Conservation (phyloP, 2,329 filamentous ascomycete species). For the Alternaria panax region DNA sequence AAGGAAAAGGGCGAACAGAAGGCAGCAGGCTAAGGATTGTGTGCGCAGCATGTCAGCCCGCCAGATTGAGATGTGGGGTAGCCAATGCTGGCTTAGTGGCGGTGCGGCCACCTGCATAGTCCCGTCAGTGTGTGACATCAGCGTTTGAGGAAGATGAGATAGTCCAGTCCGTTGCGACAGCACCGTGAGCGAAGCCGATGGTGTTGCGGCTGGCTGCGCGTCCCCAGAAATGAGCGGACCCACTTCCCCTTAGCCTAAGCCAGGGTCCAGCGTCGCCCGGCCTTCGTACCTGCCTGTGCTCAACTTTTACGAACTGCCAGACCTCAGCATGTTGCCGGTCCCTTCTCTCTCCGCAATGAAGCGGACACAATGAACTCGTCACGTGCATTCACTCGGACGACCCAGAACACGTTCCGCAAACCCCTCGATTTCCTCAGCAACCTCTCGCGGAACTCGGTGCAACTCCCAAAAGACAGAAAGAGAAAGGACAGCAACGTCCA, state of each 20-base stretch:
- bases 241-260: constrained; percentile 13
- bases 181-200: constrained; percentile 29
- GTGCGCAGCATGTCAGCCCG: too few species aligned
- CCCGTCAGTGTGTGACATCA: too few species aligned
- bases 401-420: constrained; percentile 42
- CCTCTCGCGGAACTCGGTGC: constrained; percentile 29
- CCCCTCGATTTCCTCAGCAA: constrained; percentile 48
- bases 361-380: constrained; percentile 44
- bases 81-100: too few species aligned
- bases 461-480: constrained; percentile 26
- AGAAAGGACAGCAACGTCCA: constrained; percentile 21
- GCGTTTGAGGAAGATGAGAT: too few species aligned
- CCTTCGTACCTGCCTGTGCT: constrained; percentile 26
- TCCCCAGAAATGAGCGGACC: constrained; percentile 4
- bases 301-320: constrained; percentile 17
- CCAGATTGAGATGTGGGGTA: too few species aligned
- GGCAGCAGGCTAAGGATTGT: too few species aligned
- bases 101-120: too few species aligned
- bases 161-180: not conserved
- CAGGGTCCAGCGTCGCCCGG: constrained; percentile 15
- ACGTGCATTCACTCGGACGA: constrained; percentile 43
- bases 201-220: constrained; percentile 39
- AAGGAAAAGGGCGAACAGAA: too few species aligned
- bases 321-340: constrained; percentile 21
- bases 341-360: constrained; percentile 35